A percentile compares a stretch with the other conserved stretches of the same genome.
Evolutionary conservation across 805 yeast genomes (phyloP).

Genomic region (Candida chilensis): DNA sequence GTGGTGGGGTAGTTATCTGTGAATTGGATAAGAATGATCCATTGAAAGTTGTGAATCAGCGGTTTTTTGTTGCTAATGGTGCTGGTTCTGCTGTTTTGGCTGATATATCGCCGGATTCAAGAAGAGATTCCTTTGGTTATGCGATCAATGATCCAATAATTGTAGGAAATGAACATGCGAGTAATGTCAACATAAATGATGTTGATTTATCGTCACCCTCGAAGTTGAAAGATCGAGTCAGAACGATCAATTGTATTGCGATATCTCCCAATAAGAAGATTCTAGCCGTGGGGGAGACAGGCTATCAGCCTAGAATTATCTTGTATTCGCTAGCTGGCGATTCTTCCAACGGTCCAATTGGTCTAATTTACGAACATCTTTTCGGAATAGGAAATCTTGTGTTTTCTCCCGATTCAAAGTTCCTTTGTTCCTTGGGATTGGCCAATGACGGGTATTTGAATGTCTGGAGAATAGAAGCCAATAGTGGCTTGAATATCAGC

Average conservation of each 20-base stretch:
- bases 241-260: conserved; percentile 48
- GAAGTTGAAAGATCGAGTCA: conserved; percentile 27
- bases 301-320: conserved; percentile 58
- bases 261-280: conserved; percentile 43
- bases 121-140: conserved; percentile 5
- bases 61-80: conserved; percentile 44
- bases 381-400: conserved; percentile 50
- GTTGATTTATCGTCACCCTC: conserved; percentile 4
- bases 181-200: too few species aligned
- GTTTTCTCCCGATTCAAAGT: conserved; percentile 51
- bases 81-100: conserved; percentile 6
- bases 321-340: conserved; percentile 48
- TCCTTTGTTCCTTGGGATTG: conserved; percentile 55
- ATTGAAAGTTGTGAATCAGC: conserved; percentile 17
- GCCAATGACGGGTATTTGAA: conserved; percentile 61
- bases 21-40: conserved; percentile 12
- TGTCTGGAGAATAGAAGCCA: conserved; percentile 41
- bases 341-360: conserved; percentile 37
- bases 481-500: conserved; percentile 12
- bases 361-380: conserved; percentile 49
- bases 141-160: too few species aligned
- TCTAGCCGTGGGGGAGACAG: conserved; percentile 64
- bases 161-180: too few species aligned
- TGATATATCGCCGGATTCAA: conserved; percentile 9
- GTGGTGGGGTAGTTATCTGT: conserved; percentile 52